phyloP scores from a whole-genome alignment of 1,139 yeast species.

The Nakaseomyces nivariensis region DNA sequence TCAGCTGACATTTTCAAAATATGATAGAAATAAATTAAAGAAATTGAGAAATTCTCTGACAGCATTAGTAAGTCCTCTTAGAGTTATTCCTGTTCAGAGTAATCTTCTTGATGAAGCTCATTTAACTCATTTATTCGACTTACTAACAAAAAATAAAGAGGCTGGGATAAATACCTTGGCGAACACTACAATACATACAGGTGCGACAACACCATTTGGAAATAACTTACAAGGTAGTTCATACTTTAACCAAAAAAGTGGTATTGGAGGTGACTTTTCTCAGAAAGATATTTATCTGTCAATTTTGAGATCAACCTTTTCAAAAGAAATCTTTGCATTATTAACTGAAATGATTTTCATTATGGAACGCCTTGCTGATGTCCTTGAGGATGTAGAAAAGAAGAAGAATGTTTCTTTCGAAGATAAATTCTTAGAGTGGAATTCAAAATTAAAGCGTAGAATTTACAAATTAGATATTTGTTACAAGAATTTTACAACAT shows the following conservation, averaged over 20 bases:
- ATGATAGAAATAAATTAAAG: conserved; percentile 29
- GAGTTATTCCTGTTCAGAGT: conserved; percentile 32
- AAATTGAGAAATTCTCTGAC: conserved; percentile 36
- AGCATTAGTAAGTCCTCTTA: conserved; percentile 32
- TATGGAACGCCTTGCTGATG: conserved; percentile 20
- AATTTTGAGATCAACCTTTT: conserved; percentile 29
- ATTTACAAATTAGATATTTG: conserved; percentile 29
- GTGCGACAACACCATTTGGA: conserved; percentile 5
- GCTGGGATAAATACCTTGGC: conserved; percentile 23
- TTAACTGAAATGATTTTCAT: conserved; percentile 27
- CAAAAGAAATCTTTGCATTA: conserved; percentile 23
- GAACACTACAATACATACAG: conserved; percentile 4
- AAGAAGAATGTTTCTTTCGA: conserved; percentile 4
- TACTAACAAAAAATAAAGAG: conserved; percentile 10
- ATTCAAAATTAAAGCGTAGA: conserved; percentile 17
- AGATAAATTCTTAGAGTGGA: conserved; percentile 8
- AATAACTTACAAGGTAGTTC: background rate
- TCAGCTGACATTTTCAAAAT: conserved; percentile 33
- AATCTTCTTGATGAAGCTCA: conserved; percentile 16
- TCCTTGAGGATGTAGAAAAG: conserved; percentile 12
- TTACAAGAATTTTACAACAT: conserved; percentile 29
- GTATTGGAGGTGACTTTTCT: background rate
- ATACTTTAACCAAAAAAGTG: background rate
- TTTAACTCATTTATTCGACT: conserved; percentile 14
- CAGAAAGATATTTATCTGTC: conserved; percentile 19